A percentile compares a stretch with the other conserved stretches of the same genome.
Conservation (phyloP, 2,329 filamentous ascomycete genomes). For the Elsinoe fawcettii region DNA sequence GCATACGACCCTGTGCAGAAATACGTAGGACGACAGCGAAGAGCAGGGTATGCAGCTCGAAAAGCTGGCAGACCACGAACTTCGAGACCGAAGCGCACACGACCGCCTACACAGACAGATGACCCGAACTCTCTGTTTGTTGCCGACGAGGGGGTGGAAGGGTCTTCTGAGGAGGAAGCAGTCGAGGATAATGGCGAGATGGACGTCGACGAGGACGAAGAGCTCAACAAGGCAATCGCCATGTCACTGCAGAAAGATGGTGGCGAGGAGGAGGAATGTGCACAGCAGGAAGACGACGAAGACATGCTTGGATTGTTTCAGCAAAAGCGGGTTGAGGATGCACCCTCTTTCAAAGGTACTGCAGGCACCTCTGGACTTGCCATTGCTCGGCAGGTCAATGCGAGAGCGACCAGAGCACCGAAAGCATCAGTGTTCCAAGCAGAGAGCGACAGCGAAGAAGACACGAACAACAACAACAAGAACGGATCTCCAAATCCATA, state of each 20-base stretch:
- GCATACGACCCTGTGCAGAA: slow-evolving; percentile 17
- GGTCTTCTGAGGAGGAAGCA: slow-evolving; percentile 23
- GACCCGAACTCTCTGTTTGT: slow-evolving; percentile 52
- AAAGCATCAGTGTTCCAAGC: slow-evolving; percentile 22
- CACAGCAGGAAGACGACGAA: slow-evolving; percentile 41
- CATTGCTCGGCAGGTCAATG: slow-evolving; percentile 14
- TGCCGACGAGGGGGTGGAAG: slow-evolving; percentile 30
- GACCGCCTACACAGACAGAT: slow-evolving; percentile 22
- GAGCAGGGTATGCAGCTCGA: slow-evolving; percentile 39
- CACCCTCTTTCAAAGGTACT: slow-evolving; percentile 31
- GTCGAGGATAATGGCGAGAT: slow-evolving; percentile 33
- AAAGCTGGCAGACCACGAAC: slow-evolving; percentile 15
- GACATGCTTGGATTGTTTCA: slow-evolving; percentile 43
- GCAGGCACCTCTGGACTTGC: slow-evolving; percentile 2
- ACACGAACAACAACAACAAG: slow-evolving; percentile 34
- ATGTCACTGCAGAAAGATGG: slow-evolving; percentile 67
- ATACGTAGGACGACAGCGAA: slow-evolving; percentile 38
- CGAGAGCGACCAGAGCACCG: slow-evolving; percentile 23
- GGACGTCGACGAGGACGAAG: slow-evolving; percentile 55
- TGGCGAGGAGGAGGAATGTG: slow-evolving; percentile 33
- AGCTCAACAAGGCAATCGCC: slow-evolving; percentile 73
- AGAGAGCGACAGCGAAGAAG: slow-evolving; percentile 57
- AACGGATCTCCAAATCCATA: neutral
- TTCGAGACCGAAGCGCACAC: slow-evolving; percentile 20
- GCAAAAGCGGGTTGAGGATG: slow-evolving; percentile 36